Base-by-base conservation (phyloP, 768 basidiomycete genomes). In the Boletus sensibilis region DNA sequence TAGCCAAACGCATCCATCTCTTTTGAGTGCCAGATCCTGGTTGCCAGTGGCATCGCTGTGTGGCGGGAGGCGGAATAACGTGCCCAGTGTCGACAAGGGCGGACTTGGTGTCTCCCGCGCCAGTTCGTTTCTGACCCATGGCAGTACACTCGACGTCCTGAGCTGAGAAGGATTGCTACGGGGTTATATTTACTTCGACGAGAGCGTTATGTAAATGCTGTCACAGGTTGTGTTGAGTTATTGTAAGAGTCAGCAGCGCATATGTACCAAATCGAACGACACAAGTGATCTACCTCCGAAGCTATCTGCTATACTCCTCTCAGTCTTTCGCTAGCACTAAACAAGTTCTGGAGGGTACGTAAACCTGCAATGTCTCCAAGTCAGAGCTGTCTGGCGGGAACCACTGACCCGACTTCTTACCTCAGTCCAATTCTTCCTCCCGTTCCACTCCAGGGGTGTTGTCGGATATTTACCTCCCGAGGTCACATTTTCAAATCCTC, bases 361-460 rank as follows among this genome's bases (percentile, higher is more conserved):
- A 72, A n/a, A 74, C 57, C 70, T 72, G 53, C 14, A 50, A 37
- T 33, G 42, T 6, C 47, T 31, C 20, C 27, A 37, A 20, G 44
- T 63, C 23, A 56, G 48, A 53, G 41, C 20, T 16, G 33, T 34
- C 50, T 31, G 12, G 1, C 44, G 35, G 34, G 27, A 43, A 33
- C 23, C 18, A 40, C 27, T 7, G 27, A 63, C 48, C 23, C 21
- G 14, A 58, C 64, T 38, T 46, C 79, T 57, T 62, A 91, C 94
- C 81, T 96, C 90, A 51, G 89, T 62, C 78, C 82, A 97, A 70
- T 98, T 98, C 72, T 85, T 90, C 68, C 96, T 81, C n/a, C 80
- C 82, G 68, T 96, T 93, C 96, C 96, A 98, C 64, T 87, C 87
- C 79, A 91, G 72, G 2, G 90, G 84, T 23, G 88, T 92, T 18